Conservation (phyloP, 2,329 filamentous ascomycete species). For the Aquanectria penicillioides region DNA sequence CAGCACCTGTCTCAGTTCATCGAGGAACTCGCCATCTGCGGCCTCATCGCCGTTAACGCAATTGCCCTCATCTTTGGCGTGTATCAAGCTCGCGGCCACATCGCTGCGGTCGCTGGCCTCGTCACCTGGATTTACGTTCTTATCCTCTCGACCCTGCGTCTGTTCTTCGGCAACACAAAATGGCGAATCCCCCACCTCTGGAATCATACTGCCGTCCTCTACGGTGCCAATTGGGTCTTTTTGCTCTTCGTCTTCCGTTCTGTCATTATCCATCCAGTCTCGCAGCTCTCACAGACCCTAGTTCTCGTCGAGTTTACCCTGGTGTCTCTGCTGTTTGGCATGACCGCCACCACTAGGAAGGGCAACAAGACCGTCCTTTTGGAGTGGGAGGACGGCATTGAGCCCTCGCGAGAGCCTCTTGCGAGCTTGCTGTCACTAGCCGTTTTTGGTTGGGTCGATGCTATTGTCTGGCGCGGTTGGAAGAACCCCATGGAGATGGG, state of each 20-base stretch:
- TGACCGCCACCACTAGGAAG: constrained; percentile 85
- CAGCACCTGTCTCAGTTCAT: constrained; percentile 76
- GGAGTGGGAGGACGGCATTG: constrained; percentile 88
- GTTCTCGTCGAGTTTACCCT: constrained; percentile 80
- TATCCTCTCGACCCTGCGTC: constrained; percentile 75
- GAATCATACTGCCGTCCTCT: constrained; percentile 92
- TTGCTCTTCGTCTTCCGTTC: constrained; percentile 84
- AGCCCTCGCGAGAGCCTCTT: constrained; percentile 86
- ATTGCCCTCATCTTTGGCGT: constrained; percentile 69
- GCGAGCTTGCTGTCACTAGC: constrained; percentile 89
- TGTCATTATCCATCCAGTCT: constrained; percentile 79
- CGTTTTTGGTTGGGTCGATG: constrained; percentile 91
- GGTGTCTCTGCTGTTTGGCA: constrained; percentile 76
- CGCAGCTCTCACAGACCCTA: constrained; percentile 69
- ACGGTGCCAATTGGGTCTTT: constrained; percentile 84
- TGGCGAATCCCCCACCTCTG: constrained; percentile 79
- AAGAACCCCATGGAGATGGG: constrained; percentile 82
- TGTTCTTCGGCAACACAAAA: constrained; percentile 72
- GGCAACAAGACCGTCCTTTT: constrained; percentile 90
- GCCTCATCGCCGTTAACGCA: constrained; percentile 75
- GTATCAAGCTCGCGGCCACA: constrained; percentile 66
- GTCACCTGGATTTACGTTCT: constrained; percentile 85
- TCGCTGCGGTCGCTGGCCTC: constrained; percentile 74
- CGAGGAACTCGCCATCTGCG: constrained; percentile 80
- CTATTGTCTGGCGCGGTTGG: constrained; percentile 90